Evolutionary conservation across 129 eudicot species (phyloP), one percentile per base, ranked within the genome.

Genomic region (Smallanthus sonchifolius): DNA sequence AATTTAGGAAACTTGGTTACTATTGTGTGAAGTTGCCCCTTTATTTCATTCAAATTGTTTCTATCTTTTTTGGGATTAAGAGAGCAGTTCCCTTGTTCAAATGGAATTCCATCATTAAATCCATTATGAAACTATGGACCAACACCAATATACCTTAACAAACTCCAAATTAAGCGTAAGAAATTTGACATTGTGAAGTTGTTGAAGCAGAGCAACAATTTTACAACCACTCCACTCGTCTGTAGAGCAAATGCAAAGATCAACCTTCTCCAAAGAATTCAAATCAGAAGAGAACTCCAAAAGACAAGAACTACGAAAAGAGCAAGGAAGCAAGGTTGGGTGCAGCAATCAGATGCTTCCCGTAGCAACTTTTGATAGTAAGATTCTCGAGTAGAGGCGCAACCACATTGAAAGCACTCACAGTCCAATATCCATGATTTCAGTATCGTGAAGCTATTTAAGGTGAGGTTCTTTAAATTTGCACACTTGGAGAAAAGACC

Each of bases 371-470:
- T 37, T 0, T 48, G 11, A 76, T 67, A 3, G 57, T 51, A 38
- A 76, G 74, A 67, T 30, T 36, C 57, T 64, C 14, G 5, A 76
- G 74, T 67, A 17, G 80, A 39, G 67, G 76, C 17, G 76, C 67
- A 10, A 20, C 67, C 67, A 76, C 66, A 2, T 52, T 42, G 15
- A 67, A 3, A 39, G 7, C 36, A 0, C 67, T 11, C 19, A 2
- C 1, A 8, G 17, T 34, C 44, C 20, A 6, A 14, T 16, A 3
- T 2, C 4, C 15, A 2, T 9, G 3, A 2, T 4, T 55, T 8
- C 20, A 0, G 0, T 55, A 6, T 7, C 4, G 11, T 48, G 28
- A 24, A 43, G 14, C 10, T 1, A 1, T 2, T 67, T 8, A 67
- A n/a, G n/a, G 59, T 44, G 57, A 68, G 73, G 45, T 47, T 68